Evolutionary conservation across 352 stramenopile species (phyloP).

Genomic region (Phytophthora rubi): DNA sequence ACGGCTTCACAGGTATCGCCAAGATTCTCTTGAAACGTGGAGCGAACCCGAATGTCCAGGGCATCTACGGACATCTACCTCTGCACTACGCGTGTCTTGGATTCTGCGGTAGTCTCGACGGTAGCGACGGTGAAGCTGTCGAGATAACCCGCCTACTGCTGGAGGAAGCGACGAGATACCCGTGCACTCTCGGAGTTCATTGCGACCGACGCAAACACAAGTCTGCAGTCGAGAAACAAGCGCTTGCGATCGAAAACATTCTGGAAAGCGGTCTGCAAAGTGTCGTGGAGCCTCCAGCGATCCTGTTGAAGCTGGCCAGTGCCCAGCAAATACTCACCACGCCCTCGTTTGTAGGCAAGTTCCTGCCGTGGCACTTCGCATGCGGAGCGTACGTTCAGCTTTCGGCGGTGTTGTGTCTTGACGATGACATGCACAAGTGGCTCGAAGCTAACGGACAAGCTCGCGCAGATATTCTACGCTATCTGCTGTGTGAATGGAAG

Average conservation of each 20-base stretch:
- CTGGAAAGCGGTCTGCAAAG: constrained; percentile 51
- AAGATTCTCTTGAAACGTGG: constrained; percentile 50
- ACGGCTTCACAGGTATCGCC: constrained; percentile 54
- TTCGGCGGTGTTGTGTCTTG: constrained; percentile 43
- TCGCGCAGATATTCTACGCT: constrained; percentile 47
- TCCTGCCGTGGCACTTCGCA: constrained; percentile 69
- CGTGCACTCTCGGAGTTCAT: constrained; percentile 41
- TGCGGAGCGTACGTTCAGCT: constrained; percentile 62
- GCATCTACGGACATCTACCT: constrained; percentile 58
- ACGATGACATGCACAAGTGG: constrained; percentile 50
- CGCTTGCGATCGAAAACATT: constrained; percentile 62
- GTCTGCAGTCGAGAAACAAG: constrained; percentile 47
- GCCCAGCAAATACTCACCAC: constrained; percentile 41
- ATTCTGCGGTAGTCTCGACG: constrained; percentile 43
- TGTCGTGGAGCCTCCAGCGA: constrained; percentile 38
- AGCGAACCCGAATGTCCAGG: constrained; percentile 67
- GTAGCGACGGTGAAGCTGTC: constrained; percentile 30
- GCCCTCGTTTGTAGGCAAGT: constrained; percentile 35
- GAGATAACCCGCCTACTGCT: constrained; percentile 48
- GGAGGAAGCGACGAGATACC: constrained; percentile 24
- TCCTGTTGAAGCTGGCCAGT: constrained; percentile 46
- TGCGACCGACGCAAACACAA: constrained; percentile 70
- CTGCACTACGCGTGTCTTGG: constrained; percentile 78
- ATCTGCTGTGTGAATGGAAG: constrained; percentile 39
- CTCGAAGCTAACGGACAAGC: constrained; percentile 50